phyloP scores from a whole-genome alignment of 176 grass and related monocot genomes.

The Oryza meridionalis region DNA sequence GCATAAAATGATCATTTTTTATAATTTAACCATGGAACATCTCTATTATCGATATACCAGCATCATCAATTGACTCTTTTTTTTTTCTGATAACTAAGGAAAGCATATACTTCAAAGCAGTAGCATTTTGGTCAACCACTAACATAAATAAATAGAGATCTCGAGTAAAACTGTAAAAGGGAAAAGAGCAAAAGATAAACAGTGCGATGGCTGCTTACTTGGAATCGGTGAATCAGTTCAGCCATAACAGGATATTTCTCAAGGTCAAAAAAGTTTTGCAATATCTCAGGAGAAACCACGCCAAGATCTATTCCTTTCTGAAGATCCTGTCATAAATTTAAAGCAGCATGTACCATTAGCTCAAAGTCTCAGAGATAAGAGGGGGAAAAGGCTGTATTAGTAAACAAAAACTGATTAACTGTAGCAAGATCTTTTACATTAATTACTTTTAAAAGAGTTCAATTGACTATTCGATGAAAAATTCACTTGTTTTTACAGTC shows the following conservation, averaged over 20 bases:
- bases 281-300: slow-evolving; percentile 93
- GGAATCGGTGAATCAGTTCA: slow-evolving; percentile 91
- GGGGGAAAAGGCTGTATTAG: background rate
- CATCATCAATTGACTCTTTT: background rate
- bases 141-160: slow-evolving; percentile 12
- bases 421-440: background rate
- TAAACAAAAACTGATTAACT: slow-evolving; percentile 23
- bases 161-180: background rate
- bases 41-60: background rate
- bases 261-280: slow-evolving; percentile 99
- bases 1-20: slow-evolving; percentile 40
- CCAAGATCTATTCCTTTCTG: slow-evolving; percentile 97
- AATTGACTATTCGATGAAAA: background rate
- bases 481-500: background rate
- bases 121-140: background rate
- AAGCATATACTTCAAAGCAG: slow-evolving; percentile 4
- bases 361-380: background rate
- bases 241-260: slow-evolving; percentile 83
- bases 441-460: background rate
- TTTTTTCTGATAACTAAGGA: slow-evolving; percentile 4
- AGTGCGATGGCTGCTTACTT: slow-evolving; percentile 56
- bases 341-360: slow-evolving; percentile 23
- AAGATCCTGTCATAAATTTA: slow-evolving; percentile 64
- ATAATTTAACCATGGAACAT: background rate
- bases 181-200: slow-evolving; percentile 28